Base-by-base conservation (phyloP, 169 alveolate species). In the Perkinsus chesapeaki region DNA sequence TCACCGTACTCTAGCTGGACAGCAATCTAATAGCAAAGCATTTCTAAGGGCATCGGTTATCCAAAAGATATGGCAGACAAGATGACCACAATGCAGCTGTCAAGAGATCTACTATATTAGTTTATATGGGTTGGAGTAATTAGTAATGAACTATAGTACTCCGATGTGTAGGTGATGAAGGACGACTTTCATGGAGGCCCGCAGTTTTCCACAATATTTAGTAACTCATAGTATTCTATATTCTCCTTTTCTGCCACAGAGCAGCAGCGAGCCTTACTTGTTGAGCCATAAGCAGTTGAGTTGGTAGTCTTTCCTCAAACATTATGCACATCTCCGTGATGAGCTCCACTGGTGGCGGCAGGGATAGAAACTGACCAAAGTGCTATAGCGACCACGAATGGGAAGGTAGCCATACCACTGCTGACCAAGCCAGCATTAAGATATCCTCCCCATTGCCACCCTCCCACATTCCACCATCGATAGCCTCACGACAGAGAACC, bases 231-330 rank as follows among this genome's bases (percentile, higher is more conserved):
- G n/a, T n/a, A n/a, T n/a, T n/a, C n/a, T n/a, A n/a, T n/a, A n/a
- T n/a, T n/a, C n/a, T n/a, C n/a, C n/a, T n/a, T n/a, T n/a, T n/a
- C n/a, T n/a, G n/a, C n/a, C n/a, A n/a, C n/a, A n/a, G n/a, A 16
- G 16, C 16, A 43, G 73, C 92, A 37, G 91, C 94, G 36, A 92
- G 92, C 27, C 93, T 48, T 0, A 94, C 94, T 48, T 94, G 95
- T 92, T 94, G 95, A 39, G 94, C 95, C 5, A 31, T 60, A 92
- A 94, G 92, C 39, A 94, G 93, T 9, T 92, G 94, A 34, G 39
- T 47, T 9, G 95, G 95, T 39, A 94, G 91, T 12, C 60, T 90
- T 9, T 39, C 73, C 34, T 91, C 93, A 73, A 92, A 91, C 39
- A 37, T 90, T 60, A 94, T 94, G 95, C 27, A 43, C 60, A 43